A percentile compares a stretch with the other conserved stretches of the same genome.
Evolutionary conservation across 169 alveolate genomes (phyloP).

Genomic region (Eimeria zaria): DNA sequence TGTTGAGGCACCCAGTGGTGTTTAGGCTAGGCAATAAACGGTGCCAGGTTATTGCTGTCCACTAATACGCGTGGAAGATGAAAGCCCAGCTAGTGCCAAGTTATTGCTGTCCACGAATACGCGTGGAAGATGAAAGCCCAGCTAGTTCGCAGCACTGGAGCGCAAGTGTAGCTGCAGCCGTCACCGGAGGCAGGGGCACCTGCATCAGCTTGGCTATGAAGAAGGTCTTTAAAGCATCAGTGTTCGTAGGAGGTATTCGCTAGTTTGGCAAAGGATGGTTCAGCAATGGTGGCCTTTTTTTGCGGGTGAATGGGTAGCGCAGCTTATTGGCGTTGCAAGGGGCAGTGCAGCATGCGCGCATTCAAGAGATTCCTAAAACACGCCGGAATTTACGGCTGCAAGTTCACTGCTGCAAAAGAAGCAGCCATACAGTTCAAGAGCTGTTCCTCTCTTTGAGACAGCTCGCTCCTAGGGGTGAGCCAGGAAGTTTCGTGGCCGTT

Average conservation of each 20-base stretch:
- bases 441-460: constrained; percentile 35
- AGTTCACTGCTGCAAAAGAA: constrained; percentile 48
- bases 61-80: neutral
- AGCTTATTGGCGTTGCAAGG: constrained; percentile 1
- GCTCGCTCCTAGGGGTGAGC: neutral
- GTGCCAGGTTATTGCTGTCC: neutral
- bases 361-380: neutral
- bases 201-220: neutral
- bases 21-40: neutral
- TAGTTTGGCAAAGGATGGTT: neutral
- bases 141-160: neutral
- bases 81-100: too few relatives aligned
- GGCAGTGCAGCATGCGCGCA: neutral
- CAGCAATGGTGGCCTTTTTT: neutral
- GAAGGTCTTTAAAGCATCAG: neutral
- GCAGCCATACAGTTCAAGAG: constrained; percentile 66
- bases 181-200: neutral
- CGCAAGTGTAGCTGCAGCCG: neutral
- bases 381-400: neutral
- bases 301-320: neutral
- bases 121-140: neutral
- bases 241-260: neutral
- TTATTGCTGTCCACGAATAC: too few relatives aligned
- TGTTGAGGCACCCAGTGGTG: neutral
- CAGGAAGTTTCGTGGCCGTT: constrained; percentile 8